phyloP scores from a whole-genome alignment of 306 rosid genomes.

The Trifolium repens region DNA sequence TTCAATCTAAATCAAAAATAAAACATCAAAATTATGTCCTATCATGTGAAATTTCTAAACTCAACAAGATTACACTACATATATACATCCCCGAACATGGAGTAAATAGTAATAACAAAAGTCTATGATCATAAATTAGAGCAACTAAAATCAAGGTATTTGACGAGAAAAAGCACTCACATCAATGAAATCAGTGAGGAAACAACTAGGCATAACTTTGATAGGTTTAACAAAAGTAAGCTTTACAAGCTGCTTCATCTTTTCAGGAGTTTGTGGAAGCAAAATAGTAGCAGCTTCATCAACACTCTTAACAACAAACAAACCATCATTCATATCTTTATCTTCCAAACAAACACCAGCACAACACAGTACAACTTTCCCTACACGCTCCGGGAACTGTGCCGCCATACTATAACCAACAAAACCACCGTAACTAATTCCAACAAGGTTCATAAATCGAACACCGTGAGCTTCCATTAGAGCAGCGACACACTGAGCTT shows the following conservation, averaged over 20 bases:
- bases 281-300: constrained; percentile 69
- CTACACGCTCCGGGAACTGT: constrained; percentile 71
- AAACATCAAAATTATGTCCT: not conserved
- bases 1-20: not conserved
- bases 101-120: too few species aligned
- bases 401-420: constrained; percentile 83
- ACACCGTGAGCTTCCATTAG: constrained; percentile 69
- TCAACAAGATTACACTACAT: not conserved
- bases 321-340: constrained; percentile 78
- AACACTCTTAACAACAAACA: constrained; percentile 63
- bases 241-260: constrained; percentile 58
- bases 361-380: constrained; percentile 72
- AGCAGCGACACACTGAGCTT: constrained; percentile 69
- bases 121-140: not conserved
- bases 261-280: constrained; percentile 69
- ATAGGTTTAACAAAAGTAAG: constrained; percentile 65
- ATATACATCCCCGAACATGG: not conserved
- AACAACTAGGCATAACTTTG: constrained; percentile 59
- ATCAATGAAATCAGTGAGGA: constrained; percentile 68
- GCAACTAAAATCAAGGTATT: not conserved
- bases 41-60: not conserved
- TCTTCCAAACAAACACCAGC: constrained; percentile 82
- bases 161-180: constrained; percentile 45
- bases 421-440: constrained; percentile 91
- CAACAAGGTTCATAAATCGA: constrained; percentile 48